phyloP scores from a whole-genome alignment of 495 filamentous ascomycete genomes.

The Penicillium chermesinum region DNA sequence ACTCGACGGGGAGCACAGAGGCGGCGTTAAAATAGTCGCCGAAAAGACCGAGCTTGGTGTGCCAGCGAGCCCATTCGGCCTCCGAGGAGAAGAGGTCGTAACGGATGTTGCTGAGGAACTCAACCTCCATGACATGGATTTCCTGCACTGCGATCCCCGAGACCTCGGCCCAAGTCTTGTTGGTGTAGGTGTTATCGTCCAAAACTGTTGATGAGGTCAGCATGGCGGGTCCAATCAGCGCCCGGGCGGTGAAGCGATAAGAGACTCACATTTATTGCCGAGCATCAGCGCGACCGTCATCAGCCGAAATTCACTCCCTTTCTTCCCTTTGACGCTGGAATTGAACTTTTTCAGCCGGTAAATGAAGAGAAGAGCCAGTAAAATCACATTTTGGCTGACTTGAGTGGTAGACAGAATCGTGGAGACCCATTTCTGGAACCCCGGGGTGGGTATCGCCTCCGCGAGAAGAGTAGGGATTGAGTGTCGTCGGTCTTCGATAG shows the following conservation, averaged over 20 bases:
- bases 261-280: slow-evolving; percentile 84
- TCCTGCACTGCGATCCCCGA: slow-evolving; percentile 91
- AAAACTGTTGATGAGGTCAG: slow-evolving; percentile 57
- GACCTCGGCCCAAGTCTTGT: slow-evolving; percentile 99
- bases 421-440: slow-evolving; percentile 92
- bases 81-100: slow-evolving; percentile 86
- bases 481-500: slow-evolving; percentile 61
- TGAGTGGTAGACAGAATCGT: slow-evolving; percentile 89
- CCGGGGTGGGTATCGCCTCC: slow-evolving; percentile 69
- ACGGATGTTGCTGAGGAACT: slow-evolving; percentile 97
- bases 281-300: slow-evolving; percentile 97
- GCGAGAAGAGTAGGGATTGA: slow-evolving; percentile 50
- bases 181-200: slow-evolving; percentile 99
- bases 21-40: slow-evolving; percentile 72
- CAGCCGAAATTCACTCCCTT: slow-evolving; percentile 91
- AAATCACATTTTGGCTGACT: slow-evolving; percentile 92
- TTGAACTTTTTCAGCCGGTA: slow-evolving; percentile 89
- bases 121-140: slow-evolving; percentile 99
- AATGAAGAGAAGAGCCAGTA: slow-evolving; percentile 88
- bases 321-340: slow-evolving; percentile 78
- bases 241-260: slow-evolving; percentile 23
- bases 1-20: slow-evolving; percentile 31
- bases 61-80: slow-evolving; percentile 80
- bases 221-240: slow-evolving; percentile 3
- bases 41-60: slow-evolving; percentile 72